These are phyloP conservation scores for Argentina anserina DNA, from an alignment of 306 rosid genomes.

Conservation along the genomic window DNA sequence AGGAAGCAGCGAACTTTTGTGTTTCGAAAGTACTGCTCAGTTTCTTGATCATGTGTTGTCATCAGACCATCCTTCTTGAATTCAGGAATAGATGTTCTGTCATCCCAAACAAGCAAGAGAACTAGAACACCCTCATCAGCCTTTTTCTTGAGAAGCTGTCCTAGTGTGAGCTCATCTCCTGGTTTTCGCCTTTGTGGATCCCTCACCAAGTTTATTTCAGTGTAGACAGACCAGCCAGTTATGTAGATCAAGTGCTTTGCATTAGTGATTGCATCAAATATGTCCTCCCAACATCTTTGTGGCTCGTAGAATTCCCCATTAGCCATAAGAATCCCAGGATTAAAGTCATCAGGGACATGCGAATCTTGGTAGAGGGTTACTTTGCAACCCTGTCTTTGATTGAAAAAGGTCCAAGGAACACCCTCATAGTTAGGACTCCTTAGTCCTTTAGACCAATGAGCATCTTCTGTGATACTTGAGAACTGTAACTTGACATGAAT, in stretches of 20 bases:
- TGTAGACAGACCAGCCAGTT: conserved; percentile 72
- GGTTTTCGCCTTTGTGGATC: conserved; percentile 20
- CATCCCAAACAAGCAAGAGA: conserved; percentile 86
- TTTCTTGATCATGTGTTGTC: conserved; percentile 77
- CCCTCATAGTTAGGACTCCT: conserved; percentile 35
- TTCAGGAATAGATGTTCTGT: conserved; percentile 53
- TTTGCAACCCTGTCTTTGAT: conserved; percentile 55
- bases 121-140: conserved; percentile 71
- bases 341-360: conserved; percentile 33
- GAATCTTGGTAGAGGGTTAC: conserved; percentile 85
- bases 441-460: conserved; percentile 54
- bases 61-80: conserved; percentile 69
- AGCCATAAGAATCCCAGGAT: conserved; percentile 14
- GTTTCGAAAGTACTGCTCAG: conserved; percentile 47
- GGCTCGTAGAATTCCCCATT: conserved; percentile 22
- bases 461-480: conserved; percentile 19
- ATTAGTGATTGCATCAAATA: conserved; percentile 46
- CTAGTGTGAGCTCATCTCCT: conserved; percentile 40
- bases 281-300: conserved; percentile 75
- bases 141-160: conserved; percentile 65
- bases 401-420: conserved; percentile 62
- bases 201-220: conserved; percentile 50
- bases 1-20: conserved; percentile 56
- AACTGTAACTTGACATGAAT: conserved; percentile 50
- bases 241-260: conserved; percentile 68